Evolutionary conservation across 305 asterid genomes (phyloP), one percentile per base, ranked within the genome.

Genomic region (Rubia balearica): DNA sequence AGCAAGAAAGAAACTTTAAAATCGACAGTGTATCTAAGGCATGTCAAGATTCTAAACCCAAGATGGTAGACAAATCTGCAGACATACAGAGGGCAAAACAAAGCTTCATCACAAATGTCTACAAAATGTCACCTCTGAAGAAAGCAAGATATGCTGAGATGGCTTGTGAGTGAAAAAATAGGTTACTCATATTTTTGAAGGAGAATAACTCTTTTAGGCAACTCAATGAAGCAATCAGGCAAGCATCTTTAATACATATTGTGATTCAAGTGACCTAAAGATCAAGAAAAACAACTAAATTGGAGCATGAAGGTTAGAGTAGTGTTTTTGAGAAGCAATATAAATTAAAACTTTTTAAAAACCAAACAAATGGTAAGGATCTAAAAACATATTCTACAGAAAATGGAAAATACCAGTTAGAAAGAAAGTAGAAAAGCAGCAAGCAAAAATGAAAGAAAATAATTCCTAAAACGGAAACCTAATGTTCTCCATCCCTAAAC

Each of bases 121-220:
- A 46, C 46, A 71, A 69, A 74, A 72, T 67, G 66, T 82, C 51
- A 69, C 82, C 76, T 82, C 76, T 72, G 72, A 84, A 81, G 83
- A 78, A 87, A 85, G 88, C 66, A 81, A 78, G 87, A 81, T 83
- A 86, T 81, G 87, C 76, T 76, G 80, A 78, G 67, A 70, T 76
- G 81, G 75, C 96, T 86, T 85, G 85, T 71, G 72, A 70, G 72
- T 78, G 72, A 81, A 81, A 85, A 81, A 81, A 80, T 71, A 70
- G 71, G 73, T 66, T 64, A 22, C 57, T 49, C 59, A 48, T 40
- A 17, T 16, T 33, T 33, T 46, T 49, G 45, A 63, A 67, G 67
- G 60, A 65, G 81, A 77, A 82, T 79, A 81, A 74, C 27, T 76
- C 43, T 45, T 33, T 33, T 69, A 64, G 45, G 33, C 61, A 70